Evolutionary conservation across 768 basidiomycete genomes (phyloP).

Genomic region (Clathrus columnatus): DNA sequence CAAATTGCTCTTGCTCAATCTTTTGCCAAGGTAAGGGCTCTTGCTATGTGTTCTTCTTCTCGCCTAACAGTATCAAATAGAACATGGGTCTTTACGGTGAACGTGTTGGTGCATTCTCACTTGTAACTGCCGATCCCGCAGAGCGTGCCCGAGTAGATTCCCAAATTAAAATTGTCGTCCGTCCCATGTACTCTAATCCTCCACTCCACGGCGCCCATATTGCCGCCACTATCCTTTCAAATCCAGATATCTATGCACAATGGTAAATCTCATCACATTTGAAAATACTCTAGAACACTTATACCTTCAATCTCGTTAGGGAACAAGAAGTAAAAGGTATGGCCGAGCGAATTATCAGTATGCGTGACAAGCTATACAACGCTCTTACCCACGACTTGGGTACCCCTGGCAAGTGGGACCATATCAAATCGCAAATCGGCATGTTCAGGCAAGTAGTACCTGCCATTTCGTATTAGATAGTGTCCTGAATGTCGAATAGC

Average conservation of each 20-base stretch:
- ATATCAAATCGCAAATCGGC: conserved; percentile 93
- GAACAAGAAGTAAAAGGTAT: conserved; percentile 88
- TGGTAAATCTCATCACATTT: conserved; percentile 35
- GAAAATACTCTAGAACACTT: not conserved
- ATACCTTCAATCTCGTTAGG: conserved; percentile 24
- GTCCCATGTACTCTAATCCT: conserved; percentile 98
- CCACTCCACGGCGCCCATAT: conserved; percentile 85
- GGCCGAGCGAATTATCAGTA: conserved; percentile 90
- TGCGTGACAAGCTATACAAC: conserved; percentile 79
- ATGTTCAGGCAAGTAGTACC: conserved; percentile 79
- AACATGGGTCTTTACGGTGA: conserved; percentile 99
- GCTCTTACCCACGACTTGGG: conserved; percentile 66
- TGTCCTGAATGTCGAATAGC: conserved; percentile 27
- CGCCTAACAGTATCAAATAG: conserved; percentile 16
- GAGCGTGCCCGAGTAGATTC: conserved; percentile 85
- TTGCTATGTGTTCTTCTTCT: not conserved
- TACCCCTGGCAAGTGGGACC: conserved; percentile 92
- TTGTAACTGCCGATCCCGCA: conserved; percentile 57
- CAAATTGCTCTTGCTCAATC: conserved; percentile 88
- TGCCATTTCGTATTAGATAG: not conserved
- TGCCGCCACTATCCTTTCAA: conserved; percentile 74
- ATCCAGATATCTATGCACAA: conserved; percentile 63
- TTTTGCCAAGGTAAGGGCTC: conserved; percentile 65
- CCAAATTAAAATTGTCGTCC: conserved; percentile 91
- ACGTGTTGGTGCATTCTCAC: conserved; percentile 93